These are phyloP conservation scores for Xylariaceae sp. DNA, from an alignment of 2,329 filamentous ascomycete genomes.

Conservation along the genomic window DNA sequence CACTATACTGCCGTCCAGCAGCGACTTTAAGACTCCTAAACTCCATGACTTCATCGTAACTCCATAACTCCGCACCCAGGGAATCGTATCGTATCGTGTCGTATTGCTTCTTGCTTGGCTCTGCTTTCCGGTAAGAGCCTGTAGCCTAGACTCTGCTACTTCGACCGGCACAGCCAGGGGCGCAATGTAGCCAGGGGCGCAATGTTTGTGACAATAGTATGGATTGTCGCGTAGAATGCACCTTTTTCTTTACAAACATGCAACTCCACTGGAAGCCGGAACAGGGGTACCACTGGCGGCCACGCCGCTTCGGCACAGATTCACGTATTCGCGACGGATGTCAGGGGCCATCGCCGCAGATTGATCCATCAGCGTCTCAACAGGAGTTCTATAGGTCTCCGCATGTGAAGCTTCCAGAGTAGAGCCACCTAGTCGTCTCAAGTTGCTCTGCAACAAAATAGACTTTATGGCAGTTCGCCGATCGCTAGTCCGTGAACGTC, in stretches of 20 bases:
- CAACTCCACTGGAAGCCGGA: slow-evolving; percentile 15
- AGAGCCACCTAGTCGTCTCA: slow-evolving; percentile 12
- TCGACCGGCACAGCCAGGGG: neutral
- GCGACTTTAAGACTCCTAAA: neutral
- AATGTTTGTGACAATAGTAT: neutral
- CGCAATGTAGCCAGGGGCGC: neutral
- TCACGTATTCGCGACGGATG: slow-evolving; percentile 2
- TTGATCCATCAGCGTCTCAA: neutral
- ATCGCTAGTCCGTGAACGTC: slow-evolving; percentile 3
- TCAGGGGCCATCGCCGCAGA: neutral
- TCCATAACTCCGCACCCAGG: slow-evolving; percentile 1
- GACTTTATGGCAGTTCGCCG: slow-evolving; percentile 13
- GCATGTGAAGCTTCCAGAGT: neutral
- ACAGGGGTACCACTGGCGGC: slow-evolving; percentile 21
- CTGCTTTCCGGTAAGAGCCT: neutral
- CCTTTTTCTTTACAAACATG: slow-evolving; percentile 14
- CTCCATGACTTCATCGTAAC: neutral
- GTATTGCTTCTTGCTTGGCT: neutral
- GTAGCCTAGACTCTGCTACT: neutral
- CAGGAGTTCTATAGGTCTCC: neutral
- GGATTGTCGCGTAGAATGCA: neutral
- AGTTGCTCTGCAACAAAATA: slow-evolving; percentile 14
- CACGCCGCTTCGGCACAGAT: slow-evolving; percentile 10
- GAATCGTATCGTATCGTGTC: neutral
- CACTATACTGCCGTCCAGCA: neutral